A percentile compares a stretch with the other conserved stretches of the same genome.
Evolutionary conservation across 345 rosid genomes (phyloP).

Genomic region (Crucihimalaya himalaica): DNA sequence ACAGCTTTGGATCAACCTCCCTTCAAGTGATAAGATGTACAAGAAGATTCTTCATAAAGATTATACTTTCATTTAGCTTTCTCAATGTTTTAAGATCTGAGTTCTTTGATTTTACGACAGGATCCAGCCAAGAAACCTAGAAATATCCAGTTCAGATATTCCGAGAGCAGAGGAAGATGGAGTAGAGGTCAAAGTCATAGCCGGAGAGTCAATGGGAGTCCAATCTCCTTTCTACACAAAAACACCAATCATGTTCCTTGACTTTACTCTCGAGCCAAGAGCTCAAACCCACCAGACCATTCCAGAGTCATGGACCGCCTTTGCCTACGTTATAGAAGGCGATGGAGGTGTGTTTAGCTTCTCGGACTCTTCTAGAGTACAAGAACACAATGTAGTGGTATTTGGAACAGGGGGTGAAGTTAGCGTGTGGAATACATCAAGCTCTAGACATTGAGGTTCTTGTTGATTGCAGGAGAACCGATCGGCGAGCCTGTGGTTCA

Average conservation of each 20-base stretch:
- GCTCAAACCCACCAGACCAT: constrained; percentile 58
- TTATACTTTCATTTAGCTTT: background rate
- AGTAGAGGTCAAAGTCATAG: constrained; percentile 64
- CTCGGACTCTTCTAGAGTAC: constrained; percentile 38
- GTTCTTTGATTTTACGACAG: constrained; percentile 40
- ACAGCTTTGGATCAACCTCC: constrained; percentile 91
- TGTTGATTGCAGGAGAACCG: constrained; percentile 73
- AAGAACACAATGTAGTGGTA: constrained; percentile 59
- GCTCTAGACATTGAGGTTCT: constrained; percentile 55
- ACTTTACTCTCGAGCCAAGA: constrained; percentile 61
- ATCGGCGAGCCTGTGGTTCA: constrained; percentile 76
- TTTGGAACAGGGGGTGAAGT: constrained; percentile 62
- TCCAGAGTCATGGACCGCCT: constrained; percentile 76
- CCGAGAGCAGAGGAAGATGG: constrained; percentile 58
- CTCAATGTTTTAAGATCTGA: background rate
- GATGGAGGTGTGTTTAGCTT: constrained; percentile 62
- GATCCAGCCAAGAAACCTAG: constrained; percentile 68
- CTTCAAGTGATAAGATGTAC: constrained; percentile 78
- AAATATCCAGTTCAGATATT: constrained; percentile 56
- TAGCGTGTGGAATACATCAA: constrained; percentile 60
- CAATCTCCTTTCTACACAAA: constrained; percentile 70
- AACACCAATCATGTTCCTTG: constrained; percentile 81
- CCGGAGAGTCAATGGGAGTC: constrained; percentile 87
- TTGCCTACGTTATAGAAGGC: constrained; percentile 63
- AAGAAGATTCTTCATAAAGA: background rate